These are phyloP conservation scores for Exophiala sideris DNA, from an alignment of 2,329 filamentous ascomycete genomes.

Conservation along the genomic window DNA sequence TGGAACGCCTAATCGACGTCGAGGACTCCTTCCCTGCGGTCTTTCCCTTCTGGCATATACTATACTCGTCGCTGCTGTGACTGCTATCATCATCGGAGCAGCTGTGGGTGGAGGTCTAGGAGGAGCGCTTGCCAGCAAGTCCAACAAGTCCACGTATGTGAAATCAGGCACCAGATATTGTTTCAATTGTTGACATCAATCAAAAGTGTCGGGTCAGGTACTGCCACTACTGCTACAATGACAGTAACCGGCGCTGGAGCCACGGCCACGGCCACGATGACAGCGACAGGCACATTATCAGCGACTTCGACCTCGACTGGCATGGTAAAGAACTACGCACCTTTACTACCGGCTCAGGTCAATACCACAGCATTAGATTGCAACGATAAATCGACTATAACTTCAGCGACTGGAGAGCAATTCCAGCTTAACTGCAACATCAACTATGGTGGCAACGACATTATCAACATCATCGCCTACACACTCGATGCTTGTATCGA, in stretches of 20 bases:
- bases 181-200: background rate
- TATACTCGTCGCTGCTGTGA: constrained; percentile 1
- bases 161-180: background rate
- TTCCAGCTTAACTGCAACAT: constrained; percentile 4
- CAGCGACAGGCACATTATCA: background rate
- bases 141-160: constrained; percentile 1
- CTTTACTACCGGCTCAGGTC: constrained; percentile 1
- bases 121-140: constrained; percentile 1
- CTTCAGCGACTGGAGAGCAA: background rate
- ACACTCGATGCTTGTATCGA: constrained; percentile 7
- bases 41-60: constrained; percentile 3
- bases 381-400: background rate
- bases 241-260: background rate
- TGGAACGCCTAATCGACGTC: background rate
- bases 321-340: constrained; percentile 1
- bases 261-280: constrained; percentile 1
- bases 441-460: constrained; percentile 7
- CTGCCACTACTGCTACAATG: background rate
- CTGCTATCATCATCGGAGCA: background rate
- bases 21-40: background rate
- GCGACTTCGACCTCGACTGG: background rate
- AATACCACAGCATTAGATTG: constrained; percentile 8
- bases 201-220: background rate
- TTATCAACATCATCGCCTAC: constrained; percentile 4
- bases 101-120: constrained; percentile 2